Base-by-base conservation (phyloP, 768 basidiomycete species). In the Leccinum uliginosum region DNA sequence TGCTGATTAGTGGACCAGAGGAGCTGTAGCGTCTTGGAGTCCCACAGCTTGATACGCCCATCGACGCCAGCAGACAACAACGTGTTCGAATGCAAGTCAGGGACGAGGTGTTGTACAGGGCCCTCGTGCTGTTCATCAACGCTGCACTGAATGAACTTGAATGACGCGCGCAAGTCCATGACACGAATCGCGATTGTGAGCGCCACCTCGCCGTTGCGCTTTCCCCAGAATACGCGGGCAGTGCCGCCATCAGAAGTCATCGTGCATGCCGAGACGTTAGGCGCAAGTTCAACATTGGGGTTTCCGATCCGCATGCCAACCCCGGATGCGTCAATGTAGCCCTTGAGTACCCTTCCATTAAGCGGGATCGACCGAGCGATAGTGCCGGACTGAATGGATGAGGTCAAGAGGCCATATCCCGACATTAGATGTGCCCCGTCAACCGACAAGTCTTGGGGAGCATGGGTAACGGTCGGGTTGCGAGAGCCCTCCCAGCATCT, bases 21-120 rank as follows among this genome's bases (percentile, higher is more conserved):
- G 57, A 84, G 85, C n/a, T 59, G 62, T 14, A 83, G 68, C 4
- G 71, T 72, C 60, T 77, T 81, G 15, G 78, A 71, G 56, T 86
- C 80, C 91, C 91, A 93, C 3, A 93, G 59, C 67, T 91, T 93
- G 61, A 89, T 78, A 23, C 74, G 71, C 0, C 89, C 89, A 61
- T 92, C 89, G 1, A 73, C 66, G 6, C 81, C 83, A 1, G 74
- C 84, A 5, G 84, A 86, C 35, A 83, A 70, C 38, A 83, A 77
- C 1, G 65, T 65, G 7, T 64, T 59, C 1, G 65, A 67, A 15
- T 47, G 58, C 17, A 71, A 67, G 57, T 80, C 78, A 78, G 85
- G 89, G 4, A 77, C 65, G 5, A 82, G 75, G 57, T 85, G 80
- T 10, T 76, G 63, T 4, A 92, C 84, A 0, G 73, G 66, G 6